Evolutionary conservation across 108 stramenopile species (phyloP).

Genomic region (Epithemia pelagica): DNA sequence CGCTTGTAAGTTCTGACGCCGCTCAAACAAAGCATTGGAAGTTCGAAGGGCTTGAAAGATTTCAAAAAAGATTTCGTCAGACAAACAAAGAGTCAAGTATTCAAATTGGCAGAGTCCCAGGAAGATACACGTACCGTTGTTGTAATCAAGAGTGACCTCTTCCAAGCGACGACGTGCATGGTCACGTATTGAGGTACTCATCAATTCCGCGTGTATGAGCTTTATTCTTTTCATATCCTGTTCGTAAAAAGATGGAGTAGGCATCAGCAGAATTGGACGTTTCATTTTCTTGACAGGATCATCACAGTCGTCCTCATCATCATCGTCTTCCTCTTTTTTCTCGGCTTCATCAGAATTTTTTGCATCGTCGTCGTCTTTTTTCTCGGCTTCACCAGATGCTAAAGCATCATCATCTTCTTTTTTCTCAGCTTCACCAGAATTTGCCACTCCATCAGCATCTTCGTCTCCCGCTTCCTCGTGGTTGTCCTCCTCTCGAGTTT

Average conservation of each 20-base stretch:
- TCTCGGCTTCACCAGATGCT: not conserved
- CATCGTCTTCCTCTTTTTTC: conserved; percentile 7
- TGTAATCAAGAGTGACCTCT: conserved; percentile 34
- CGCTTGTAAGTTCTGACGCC: conserved; percentile 13
- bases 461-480: conserved; percentile 6
- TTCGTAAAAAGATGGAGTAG: conserved; percentile 65
- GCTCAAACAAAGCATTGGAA: conserved; percentile 32
- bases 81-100: too few species aligned
- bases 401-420: not conserved
- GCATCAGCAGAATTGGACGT: conserved; percentile 40
- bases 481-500: not conserved
- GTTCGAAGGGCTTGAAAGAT: conserved; percentile 21
- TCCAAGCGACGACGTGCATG: conserved; percentile 20
- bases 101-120: not conserved
- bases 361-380: conserved; percentile 9
- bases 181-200: conserved; percentile 22
- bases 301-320: conserved; percentile 10
- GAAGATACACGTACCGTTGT: conserved; percentile 25
- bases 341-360: conserved; percentile 12
- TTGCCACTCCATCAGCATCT: conserved; percentile 3
- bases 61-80: too few species aligned
- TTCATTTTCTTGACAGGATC: conserved; percentile 24
- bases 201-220: conserved; percentile 45
- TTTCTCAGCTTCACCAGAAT: conserved; percentile 14
- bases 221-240: conserved; percentile 54